These are phyloP conservation scores for Neocallimastix lanati DNA, from an alignment of 192 early-diverging fungal genomes.

Conservation along the genomic window DNA sequence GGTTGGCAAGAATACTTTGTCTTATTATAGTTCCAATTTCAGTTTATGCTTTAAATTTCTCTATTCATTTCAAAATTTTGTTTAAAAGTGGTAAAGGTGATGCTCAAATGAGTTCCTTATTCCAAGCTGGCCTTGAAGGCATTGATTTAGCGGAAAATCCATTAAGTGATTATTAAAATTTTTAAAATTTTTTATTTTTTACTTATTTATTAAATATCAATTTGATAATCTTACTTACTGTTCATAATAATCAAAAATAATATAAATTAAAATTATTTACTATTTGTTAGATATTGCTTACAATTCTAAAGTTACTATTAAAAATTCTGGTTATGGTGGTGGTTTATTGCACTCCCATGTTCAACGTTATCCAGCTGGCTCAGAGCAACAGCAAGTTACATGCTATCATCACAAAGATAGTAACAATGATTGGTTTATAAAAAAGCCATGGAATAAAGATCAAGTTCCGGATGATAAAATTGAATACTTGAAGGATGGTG, in stretches of 20 bases:
- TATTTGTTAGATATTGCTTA: neutral
- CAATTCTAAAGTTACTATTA: neutral
- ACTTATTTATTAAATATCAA: too few relatives aligned
- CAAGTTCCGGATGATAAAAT: neutral
- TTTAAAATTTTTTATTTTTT: too few relatives aligned
- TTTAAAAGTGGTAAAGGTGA: conserved; percentile 53
- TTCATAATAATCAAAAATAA: too few relatives aligned
- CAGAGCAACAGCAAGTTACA: conserved; percentile 1
- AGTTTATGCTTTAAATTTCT: neutral
- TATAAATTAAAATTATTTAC: neutral
- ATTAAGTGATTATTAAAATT: conserved; percentile 41
- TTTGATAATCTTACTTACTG: too few relatives aligned
- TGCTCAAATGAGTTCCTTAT: conserved; percentile 87
- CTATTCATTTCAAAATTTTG: neutral
- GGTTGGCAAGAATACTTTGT: neutral
- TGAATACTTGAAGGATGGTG: neutral
- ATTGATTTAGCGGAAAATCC: conserved; percentile 65
- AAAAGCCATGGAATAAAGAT: neutral
- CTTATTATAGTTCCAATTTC: conserved; percentile 1
- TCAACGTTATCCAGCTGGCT: neutral
- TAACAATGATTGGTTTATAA: neutral
- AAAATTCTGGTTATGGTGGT: neutral
- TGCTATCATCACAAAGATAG: neutral
- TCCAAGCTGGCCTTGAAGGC: conserved; percentile 76
- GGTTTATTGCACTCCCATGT: neutral